Conservation (phyloP, 169 alveolate species). For the Plasmodium blacklocki region DNA sequence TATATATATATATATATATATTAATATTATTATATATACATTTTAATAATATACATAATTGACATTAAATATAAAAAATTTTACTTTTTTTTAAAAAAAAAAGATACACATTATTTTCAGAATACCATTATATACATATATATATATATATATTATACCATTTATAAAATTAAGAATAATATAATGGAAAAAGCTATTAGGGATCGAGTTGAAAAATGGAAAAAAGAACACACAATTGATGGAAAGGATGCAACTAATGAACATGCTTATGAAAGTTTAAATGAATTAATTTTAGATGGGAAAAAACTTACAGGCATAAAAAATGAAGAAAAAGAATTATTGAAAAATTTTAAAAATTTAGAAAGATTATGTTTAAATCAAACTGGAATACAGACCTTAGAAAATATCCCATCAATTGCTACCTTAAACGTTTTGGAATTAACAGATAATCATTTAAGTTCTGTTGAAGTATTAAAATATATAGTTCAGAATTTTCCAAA, state of each 20-base stretch:
- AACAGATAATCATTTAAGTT: constrained; percentile 91
- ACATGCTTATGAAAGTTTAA: constrained; percentile 79
- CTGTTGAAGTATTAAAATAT: constrained; percentile 83
- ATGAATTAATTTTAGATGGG: constrained; percentile 91
- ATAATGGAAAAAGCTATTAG: constrained; percentile 83
- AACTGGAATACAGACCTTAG: constrained; percentile 89
- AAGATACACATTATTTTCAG: neutral
- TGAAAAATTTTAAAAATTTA: constrained; percentile 84
- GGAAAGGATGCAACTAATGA: constrained; percentile 80
- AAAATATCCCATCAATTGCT: constrained; percentile 87
- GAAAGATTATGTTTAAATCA: constrained; percentile 90
- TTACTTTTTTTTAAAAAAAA: no score
- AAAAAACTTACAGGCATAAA: constrained; percentile 82
- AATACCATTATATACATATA: neutral
- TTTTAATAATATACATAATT: no score
- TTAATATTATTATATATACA: no score
- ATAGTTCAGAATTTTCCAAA: constrained; percentile 87
- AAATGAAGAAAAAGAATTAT: constrained; percentile 85
- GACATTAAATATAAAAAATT: no score
- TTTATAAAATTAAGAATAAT: neutral
- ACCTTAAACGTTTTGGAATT: constrained; percentile 88
- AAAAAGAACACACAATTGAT: constrained; percentile 79
- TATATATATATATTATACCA: constrained; percentile 3
- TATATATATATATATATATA: no score
- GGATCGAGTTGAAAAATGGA: constrained; percentile 77